Evolutionary conservation across 2,329 filamentous ascomycete genomes (phyloP).

Genomic region (Fusarium foetens): DNA sequence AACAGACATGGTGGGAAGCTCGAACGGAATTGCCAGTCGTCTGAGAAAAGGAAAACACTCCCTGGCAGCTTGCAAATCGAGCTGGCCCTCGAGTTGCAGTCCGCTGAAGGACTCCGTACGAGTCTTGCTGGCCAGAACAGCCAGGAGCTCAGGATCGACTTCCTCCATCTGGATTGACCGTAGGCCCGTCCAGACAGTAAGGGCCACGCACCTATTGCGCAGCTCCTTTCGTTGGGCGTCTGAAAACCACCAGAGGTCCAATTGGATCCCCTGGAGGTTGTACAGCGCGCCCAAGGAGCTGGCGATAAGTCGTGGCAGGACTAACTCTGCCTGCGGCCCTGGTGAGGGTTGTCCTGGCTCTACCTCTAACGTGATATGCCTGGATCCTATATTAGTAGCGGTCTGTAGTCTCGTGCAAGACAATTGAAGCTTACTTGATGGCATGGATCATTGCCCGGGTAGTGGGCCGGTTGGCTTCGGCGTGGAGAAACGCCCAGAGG

Average conservation of each 20-base stretch:
- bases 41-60: fast-evolving
- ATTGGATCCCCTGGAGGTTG: not conserved
- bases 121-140: not conserved
- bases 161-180: not conserved
- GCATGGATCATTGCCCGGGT: not conserved
- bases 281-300: not conserved
- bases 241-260: not conserved
- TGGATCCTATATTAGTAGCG: not conserved
- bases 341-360: too few relatives aligned
- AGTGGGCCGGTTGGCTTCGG: too few relatives aligned
- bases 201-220: not conserved
- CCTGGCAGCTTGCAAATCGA: not conserved
- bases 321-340: not conserved
- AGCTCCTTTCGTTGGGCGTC: not conserved
- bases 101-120: not conserved
- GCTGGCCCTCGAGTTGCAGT: not conserved
- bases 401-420: too few relatives aligned
- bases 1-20: not conserved
- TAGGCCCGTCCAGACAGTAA: not conserved
- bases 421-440: not conserved
- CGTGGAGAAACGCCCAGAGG: too few relatives aligned
- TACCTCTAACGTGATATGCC: not conserved
- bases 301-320: not conserved
- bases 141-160: not conserved
- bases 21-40: not conserved